Base-by-base conservation (phyloP, 1,284 basidiomycete genomes). In the Omphalotus olearius region DNA sequence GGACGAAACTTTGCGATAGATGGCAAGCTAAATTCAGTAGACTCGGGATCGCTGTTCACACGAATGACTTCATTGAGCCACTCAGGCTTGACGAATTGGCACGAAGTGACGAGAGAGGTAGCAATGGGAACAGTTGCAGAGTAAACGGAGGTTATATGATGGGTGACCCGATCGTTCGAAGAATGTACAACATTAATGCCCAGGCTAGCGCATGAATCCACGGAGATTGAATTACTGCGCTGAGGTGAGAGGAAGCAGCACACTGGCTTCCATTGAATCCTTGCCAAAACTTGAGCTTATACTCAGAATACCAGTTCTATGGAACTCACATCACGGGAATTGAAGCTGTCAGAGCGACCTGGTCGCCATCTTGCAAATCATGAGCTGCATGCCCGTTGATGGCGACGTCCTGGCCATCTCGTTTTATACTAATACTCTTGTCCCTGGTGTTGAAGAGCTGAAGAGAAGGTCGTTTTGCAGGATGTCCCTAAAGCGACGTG, bases 1-100 rank as follows among this genome's bases (percentile, higher is more conserved):
- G 87, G 87, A 10, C 78, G 74, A 61, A 72, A 82, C 62, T 82
- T 83, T 56, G 67, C 69, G 0, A 39, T 33, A 23, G 40, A 40
- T 23, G 83, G 83, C 1, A 83, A 69, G 5, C 47, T 47, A 45
- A 80, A 85, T 0, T 65, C 62, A 16, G 61, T 25, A 6, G 67
- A 59, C 11, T 66, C 63, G 0, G 71, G 81, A 35, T 46, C 30
- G 33, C 20, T 41, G 18, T 28, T 47, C 0, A 80, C 65, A 1
- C 72, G 71, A 28, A 86, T 57, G 17, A 85, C 59, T 48, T 86
- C 79, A 5, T 65, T 62, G 25, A 88, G 64, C 85, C 86, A 88
- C 44, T 83, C 81, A 0, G 73, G 70, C 53, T 73, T 84, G 33
- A 83, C 83, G 37, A 88, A 71, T 13, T 76, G 72, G 10, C 75